These are phyloP conservation scores for Kazachstania africana DNA, from an alignment of 805 yeast species.

Conservation along the genomic window DNA sequence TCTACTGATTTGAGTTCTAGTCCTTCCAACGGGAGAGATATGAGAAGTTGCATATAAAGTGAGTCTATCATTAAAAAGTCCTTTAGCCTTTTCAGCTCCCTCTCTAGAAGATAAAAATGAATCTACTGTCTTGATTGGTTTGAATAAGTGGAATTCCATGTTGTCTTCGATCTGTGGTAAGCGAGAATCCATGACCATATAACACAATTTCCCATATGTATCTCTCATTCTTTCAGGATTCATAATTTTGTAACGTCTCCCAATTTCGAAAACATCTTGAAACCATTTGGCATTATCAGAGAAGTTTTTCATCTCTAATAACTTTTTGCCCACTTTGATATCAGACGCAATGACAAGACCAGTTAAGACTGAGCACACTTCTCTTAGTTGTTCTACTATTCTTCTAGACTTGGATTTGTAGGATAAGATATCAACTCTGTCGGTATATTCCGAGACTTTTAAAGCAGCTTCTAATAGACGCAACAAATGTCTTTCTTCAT, in stretches of 20 bases:
- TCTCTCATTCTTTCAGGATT: conserved; percentile 75
- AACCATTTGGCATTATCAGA: conserved; percentile 65
- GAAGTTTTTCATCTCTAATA: conserved; percentile 57
- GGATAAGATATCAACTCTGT: conserved; percentile 59
- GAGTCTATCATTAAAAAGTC: conserved; percentile 45
- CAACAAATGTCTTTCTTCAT: conserved; percentile 57
- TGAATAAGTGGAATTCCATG: conserved; percentile 66
- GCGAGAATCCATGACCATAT: conserved; percentile 78
- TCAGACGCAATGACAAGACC: conserved; percentile 72
- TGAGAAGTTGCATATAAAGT: conserved; percentile 57
- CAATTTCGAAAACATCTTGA: conserved; percentile 59
- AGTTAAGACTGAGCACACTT: conserved; percentile 67
- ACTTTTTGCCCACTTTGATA: conserved; percentile 53
- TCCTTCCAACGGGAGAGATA: conserved; percentile 46
- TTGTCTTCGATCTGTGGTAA: conserved; percentile 57
- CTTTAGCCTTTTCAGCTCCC: conserved; percentile 27
- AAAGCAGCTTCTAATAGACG: conserved; percentile 64
- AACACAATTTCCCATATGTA: conserved; percentile 67
- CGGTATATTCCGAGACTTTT: conserved; percentile 71
- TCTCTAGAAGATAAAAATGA: conserved; percentile 33
- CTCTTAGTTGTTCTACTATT: conserved; percentile 59
- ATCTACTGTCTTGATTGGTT: conserved; percentile 56
- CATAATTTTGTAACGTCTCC: conserved; percentile 73
- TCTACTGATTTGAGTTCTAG: conserved; percentile 41
- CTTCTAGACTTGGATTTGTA: conserved; percentile 59